Conservation (phyloP, 2,329 filamentous ascomycete genomes). For the Botrytis tulipae region DNA sequence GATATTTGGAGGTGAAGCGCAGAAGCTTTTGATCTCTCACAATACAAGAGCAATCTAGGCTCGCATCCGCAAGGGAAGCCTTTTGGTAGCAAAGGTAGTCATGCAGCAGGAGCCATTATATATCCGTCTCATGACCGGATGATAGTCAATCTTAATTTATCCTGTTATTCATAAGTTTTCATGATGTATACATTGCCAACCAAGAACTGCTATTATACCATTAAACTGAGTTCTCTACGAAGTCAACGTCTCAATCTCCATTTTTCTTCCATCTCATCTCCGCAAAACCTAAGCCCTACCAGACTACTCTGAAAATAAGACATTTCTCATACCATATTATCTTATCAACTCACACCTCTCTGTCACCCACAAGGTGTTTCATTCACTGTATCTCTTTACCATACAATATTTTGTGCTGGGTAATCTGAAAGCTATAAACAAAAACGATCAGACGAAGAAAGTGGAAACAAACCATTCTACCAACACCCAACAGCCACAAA, state of each 20-base stretch:
- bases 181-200: background rate
- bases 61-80: conserved; percentile 16
- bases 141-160: background rate
- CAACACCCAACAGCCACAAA: background rate
- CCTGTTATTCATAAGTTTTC: background rate
- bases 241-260: background rate
- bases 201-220: background rate
- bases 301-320: background rate
- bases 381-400: background rate
- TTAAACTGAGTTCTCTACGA: background rate
- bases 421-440: background rate
- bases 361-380: background rate
- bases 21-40: background rate
- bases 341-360: background rate
- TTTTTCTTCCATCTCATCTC: background rate
- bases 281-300: background rate
- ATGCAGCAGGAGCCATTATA: background rate
- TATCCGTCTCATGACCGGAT: background rate
- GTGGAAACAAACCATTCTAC: background rate
- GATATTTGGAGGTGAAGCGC: background rate
- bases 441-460: background rate
- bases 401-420: background rate
- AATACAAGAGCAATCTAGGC: background rate
- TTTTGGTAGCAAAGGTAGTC: conserved; percentile 21
- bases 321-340: background rate